Percentiles rank a stretch among this genome's conserved stretches.
phyloP scores from a whole-genome alignment of 2,329 filamentous ascomycete species.

The Alternaria viburni region DNA sequence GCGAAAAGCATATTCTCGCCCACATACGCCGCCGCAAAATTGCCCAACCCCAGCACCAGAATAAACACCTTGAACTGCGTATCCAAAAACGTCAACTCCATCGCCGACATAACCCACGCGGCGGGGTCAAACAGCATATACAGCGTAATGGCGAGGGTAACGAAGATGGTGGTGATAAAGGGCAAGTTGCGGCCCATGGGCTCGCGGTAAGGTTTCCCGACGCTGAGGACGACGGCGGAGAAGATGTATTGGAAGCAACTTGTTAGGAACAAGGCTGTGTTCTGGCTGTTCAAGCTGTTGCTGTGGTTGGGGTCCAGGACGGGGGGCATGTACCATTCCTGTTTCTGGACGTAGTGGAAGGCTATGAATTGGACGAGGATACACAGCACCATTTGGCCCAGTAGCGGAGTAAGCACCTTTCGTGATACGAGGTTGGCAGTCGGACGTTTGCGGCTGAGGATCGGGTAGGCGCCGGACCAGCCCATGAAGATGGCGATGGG shows the following conservation, averaged over 20 bases:
- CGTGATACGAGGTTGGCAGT: slow-evolving; percentile 90
- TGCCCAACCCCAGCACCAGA: slow-evolving; percentile 70
- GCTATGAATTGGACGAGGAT: slow-evolving; percentile 76
- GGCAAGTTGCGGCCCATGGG: slow-evolving; percentile 81
- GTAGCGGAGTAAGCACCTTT: slow-evolving; percentile 86
- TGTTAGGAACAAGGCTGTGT: slow-evolving; percentile 86
- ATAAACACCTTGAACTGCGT: slow-evolving; percentile 75
- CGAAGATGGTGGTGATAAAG: slow-evolving; percentile 77
- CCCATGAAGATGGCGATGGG: slow-evolving; percentile 99
- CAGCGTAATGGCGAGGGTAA: slow-evolving; percentile 69
- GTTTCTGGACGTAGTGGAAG: slow-evolving; percentile 75
- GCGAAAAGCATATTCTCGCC: slow-evolving; percentile 76
- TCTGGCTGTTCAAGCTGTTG: slow-evolving; percentile 90
- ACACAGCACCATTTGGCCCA: slow-evolving; percentile 86
- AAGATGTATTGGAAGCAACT: slow-evolving; percentile 96
- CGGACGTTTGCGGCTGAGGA: slow-evolving; percentile 81
- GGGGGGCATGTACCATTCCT: slow-evolving; percentile 86
- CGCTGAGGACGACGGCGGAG: slow-evolving; percentile 84
- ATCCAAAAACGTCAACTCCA: slow-evolving; percentile 85
- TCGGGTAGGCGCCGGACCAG: slow-evolving; percentile 85
- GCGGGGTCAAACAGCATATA: slow-evolving; percentile 85
- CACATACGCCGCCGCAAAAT: slow-evolving; percentile 72
- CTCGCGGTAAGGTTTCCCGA: slow-evolving; percentile 89
- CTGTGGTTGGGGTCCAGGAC: slow-evolving; percentile 77
- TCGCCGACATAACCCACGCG: slow-evolving; percentile 70